Evolutionary conservation across 306 rosid genomes (phyloP).

Genomic region (Elaeagnus macrophylla): DNA sequence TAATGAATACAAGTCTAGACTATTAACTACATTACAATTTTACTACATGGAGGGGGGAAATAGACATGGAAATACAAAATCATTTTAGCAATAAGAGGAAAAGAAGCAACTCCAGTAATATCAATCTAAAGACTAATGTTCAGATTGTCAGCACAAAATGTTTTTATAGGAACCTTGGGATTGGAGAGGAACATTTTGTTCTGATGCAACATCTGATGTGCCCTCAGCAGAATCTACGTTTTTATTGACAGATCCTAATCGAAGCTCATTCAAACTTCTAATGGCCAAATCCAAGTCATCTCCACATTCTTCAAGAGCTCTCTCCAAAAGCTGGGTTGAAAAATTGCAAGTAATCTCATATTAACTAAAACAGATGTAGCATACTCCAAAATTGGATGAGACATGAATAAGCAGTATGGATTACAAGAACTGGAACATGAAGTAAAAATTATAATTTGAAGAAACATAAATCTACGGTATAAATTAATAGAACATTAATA

Average conservation of each 20-base stretch:
- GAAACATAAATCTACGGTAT: too few relatives aligned
- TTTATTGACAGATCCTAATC: conserved; percentile 27
- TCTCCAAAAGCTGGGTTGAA: conserved; percentile 47
- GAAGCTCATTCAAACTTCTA: conserved; percentile 57
- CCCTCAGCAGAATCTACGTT: conserved; percentile 25
- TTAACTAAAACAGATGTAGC: not conserved
- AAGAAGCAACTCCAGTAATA: too few relatives aligned
- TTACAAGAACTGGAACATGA: too few relatives aligned
- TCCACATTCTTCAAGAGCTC: conserved; percentile 65
- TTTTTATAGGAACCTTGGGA: conserved; percentile 27
- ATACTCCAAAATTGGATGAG: not conserved
- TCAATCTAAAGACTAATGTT: too few relatives aligned
- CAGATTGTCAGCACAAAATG: not conserved
- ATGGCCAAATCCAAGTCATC: conserved; percentile 75
- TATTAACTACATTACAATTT: too few relatives aligned
- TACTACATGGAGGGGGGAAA: too few relatives aligned
- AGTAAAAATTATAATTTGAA: too few relatives aligned
- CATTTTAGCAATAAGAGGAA: not conserved
- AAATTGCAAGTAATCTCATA: not conserved
- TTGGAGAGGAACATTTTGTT: conserved; percentile 28
- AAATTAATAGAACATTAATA: too few relatives aligned
- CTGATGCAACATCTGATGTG: conserved; percentile 17
- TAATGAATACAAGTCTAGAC: too few relatives aligned
- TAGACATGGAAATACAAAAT: too few relatives aligned
- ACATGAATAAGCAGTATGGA: too few relatives aligned